Evolutionary conservation across 2,329 filamentous ascomycete species (phyloP).

Genomic region (Penicillium hordei): DNA sequence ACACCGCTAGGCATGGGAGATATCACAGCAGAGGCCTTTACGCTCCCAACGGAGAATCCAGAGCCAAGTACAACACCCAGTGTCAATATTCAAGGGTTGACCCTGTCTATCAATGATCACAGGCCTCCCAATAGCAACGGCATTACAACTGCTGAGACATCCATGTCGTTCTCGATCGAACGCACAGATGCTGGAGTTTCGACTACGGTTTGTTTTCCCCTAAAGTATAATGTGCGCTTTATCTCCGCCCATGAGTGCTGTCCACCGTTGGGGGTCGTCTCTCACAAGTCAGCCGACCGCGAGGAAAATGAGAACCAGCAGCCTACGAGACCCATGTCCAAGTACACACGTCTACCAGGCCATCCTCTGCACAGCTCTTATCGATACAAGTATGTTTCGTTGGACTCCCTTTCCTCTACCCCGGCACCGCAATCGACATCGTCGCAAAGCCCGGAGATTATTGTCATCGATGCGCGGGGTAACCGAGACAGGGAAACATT

Average conservation of each 20-base stretch:
- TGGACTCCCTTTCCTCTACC: conserved; percentile 26
- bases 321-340: conserved; percentile 9
- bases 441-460: conserved; percentile 20
- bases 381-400: conserved; percentile 32
- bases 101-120: conserved; percentile 25
- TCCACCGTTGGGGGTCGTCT: conserved; percentile 41
- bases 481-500: conserved; percentile 40
- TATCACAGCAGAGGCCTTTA: conserved; percentile 40
- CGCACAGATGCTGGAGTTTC: conserved; percentile 11
- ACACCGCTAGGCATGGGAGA: conserved; percentile 43
- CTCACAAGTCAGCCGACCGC: conserved; percentile 3
- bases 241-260: conserved; percentile 56
- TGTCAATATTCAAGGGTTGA: conserved; percentile 27
- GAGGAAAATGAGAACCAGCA: not conserved
- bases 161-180: conserved; percentile 28
- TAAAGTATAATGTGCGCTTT: conserved; percentile 55
- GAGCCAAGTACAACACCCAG: conserved; percentile 11
- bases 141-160: conserved; percentile 26
- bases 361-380: conserved; percentile 42
- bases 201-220: conserved; percentile 36
- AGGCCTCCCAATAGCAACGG: conserved; percentile 12
- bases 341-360: conserved; percentile 36
- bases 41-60: conserved; percentile 37
- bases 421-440: conserved; percentile 14
- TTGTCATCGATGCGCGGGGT: conserved; percentile 40